Percentiles rank a stretch among this genome's conserved stretches.
These are phyloP conservation scores for Plantago ovata DNA, from an alignment of 257 asterid genomes.

Conservation along the genomic window DNA sequence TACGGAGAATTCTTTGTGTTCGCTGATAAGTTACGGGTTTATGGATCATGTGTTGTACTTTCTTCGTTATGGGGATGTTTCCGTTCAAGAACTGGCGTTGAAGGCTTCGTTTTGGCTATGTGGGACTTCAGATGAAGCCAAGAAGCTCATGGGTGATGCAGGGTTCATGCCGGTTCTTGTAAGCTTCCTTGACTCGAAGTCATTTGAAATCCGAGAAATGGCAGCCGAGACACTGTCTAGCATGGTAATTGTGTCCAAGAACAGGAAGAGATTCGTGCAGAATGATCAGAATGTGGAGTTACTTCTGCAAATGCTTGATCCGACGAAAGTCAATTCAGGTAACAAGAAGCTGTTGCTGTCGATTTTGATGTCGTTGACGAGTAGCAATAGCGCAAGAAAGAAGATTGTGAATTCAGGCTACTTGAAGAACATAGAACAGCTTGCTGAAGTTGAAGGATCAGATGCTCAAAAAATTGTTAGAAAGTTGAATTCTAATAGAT, in stretches of 20 bases:
- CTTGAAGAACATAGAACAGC: conserved; percentile 66
- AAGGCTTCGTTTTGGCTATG: conserved; percentile 84
- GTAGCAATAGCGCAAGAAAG: conserved; percentile 78
- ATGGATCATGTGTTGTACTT: conserved; percentile 63
- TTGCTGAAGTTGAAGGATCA: conserved; percentile 69
- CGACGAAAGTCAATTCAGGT: conserved; percentile 46
- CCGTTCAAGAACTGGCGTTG: conserved; percentile 68
- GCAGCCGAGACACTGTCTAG: conserved; percentile 75
- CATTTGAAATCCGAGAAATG: conserved; percentile 64
- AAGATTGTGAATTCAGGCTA: conserved; percentile 67
- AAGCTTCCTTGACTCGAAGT: conserved; percentile 60
- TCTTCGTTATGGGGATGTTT: conserved; percentile 54
- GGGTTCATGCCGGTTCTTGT: conserved; percentile 80
- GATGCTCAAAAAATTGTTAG: conserved; percentile 88
- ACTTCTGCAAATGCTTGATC: conserved; percentile 72
- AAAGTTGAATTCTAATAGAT: conserved; percentile 51
- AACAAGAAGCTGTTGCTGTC: conserved; percentile 70
- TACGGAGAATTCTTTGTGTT: conserved; percentile 29
- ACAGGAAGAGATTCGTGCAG: conserved; percentile 66
- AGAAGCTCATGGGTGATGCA: conserved; percentile 84
- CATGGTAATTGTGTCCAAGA: conserved; percentile 63
- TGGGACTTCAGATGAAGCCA: conserved; percentile 73
- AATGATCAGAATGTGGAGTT: conserved; percentile 58
- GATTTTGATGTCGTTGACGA: conserved; percentile 60
- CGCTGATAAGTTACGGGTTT: conserved; percentile 43